phyloP scores from a whole-genome alignment of 2,329 filamentous ascomycete species.

The Hypocrella siamensis region DNA sequence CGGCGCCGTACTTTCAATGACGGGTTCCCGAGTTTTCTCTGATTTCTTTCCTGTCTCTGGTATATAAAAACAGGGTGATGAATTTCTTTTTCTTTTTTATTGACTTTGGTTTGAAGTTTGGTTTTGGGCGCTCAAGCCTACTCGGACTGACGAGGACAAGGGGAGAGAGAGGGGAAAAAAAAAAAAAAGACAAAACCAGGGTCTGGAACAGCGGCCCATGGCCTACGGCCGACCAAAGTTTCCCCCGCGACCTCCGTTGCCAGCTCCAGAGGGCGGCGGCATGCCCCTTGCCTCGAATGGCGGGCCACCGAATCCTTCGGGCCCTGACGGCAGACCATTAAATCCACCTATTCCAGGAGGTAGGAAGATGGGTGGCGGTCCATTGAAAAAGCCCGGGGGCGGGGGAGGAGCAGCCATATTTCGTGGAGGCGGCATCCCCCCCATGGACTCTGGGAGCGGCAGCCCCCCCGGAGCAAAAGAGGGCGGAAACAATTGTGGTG shows the following conservation, averaged over 20 bases:
- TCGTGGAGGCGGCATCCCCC: conserved; percentile 33
- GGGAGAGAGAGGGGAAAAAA: too few species aligned
- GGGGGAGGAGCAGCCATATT: conserved; percentile 33
- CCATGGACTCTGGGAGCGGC: conserved; percentile 31
- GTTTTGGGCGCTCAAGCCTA: too few species aligned
- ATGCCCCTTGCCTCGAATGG: conserved; percentile 41
- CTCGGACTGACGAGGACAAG: not conserved
- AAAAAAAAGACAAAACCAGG: too few species aligned
- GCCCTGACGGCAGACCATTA: conserved; percentile 30
- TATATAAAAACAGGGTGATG: not conserved
- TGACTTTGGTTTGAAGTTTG: not conserved
- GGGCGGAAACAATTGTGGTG: conserved; percentile 44
- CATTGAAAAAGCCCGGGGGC: conserved; percentile 41
- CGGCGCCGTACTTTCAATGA: too few species aligned
- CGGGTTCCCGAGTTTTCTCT: too few species aligned
- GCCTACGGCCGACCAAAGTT: conserved; percentile 16
- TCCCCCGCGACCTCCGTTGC: conserved; percentile 19
- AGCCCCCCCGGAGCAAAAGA: conserved; percentile 38
- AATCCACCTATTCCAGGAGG: conserved; percentile 41
- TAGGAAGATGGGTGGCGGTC: conserved; percentile 34
- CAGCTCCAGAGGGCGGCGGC: conserved; percentile 30
- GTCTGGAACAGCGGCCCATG: too few species aligned
- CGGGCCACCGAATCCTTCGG: conserved; percentile 28
- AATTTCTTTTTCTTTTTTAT: not conserved
- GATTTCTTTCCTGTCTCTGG: too few species aligned